Base-by-base conservation (phyloP, 176 grass and related monocot genomes). In the Paspalum vaginatum region DNA sequence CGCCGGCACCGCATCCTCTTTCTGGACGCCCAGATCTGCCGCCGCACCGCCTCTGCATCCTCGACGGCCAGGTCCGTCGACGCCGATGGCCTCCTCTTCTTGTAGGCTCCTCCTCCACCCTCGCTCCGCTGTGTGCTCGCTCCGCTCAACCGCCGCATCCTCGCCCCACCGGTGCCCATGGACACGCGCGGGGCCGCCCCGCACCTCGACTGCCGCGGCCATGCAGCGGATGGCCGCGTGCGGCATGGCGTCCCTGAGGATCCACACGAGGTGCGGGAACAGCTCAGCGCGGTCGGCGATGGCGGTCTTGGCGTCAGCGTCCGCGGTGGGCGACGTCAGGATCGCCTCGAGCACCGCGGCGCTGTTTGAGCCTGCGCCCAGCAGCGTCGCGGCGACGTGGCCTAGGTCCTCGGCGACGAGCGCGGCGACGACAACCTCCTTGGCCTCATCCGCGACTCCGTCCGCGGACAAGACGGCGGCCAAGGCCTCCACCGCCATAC, bases 161-260 rank as follows among this genome's bases (percentile, higher is more conserved):
- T n/a, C n/a, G n/a, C n/a, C n/a, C n/a, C n/a, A n/a, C n/a, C n/a
- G n/a, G n/a, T n/a, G n/a, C n/a, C n/a, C n/a, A n/a, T n/a, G n/a
- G n/a, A n/a, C 51, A 9, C 82, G 85, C 24, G 90, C 88, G 1
- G 78, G 70, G 4, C 88, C 79, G 7, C 85, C 80, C 24, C 82
- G 78, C 25, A 87, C 85, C 74, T 73, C 60, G 39, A 97, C 81
- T 15, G 83, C 68, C 4, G 81, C 87, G 55, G 79, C 78, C 84
- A 97, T 87, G 90, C 94, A 97, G 32, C 66, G 83, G 73, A 97
- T 76, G 6, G 80, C 78, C 8, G 88, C 86, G 56, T 87, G 79
- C 8, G 74, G 79, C 8, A 78, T 76, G 25, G 77, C 87, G 62
- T 86, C 85, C 74, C 37, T 54, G 24, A 97, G 88, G 63, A 97